Evolutionary conservation across 768 basidiomycete species (phyloP).

Genomic region (Gloeostereum incarnatum): DNA sequence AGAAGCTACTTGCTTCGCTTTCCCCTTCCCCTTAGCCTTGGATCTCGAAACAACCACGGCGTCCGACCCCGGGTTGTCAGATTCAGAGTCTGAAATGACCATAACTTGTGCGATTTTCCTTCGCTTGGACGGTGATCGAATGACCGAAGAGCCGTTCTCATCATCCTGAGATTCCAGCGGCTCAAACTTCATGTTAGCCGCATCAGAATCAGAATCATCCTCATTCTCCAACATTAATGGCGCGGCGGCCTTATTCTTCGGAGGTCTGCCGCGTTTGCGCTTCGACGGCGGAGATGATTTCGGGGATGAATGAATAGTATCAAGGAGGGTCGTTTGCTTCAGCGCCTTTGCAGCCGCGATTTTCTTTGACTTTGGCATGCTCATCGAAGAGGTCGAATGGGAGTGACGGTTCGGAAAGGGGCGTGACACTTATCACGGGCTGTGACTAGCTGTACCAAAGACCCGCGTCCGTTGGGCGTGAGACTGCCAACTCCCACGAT

Average conservation of each 20-base stretch:
- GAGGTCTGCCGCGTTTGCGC: constrained; percentile 1
- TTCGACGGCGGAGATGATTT: constrained; percentile 10
- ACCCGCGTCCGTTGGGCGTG: too few species aligned
- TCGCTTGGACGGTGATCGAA: constrained; percentile 10
- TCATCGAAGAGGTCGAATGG: too few species aligned
- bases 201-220: constrained; percentile 27
- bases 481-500: too few species aligned
- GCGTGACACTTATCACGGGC: too few species aligned
- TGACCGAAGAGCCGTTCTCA: background rate
- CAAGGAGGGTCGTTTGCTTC: constrained; percentile 36
- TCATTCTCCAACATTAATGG: constrained; percentile 11
- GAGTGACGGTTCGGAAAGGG: too few species aligned
- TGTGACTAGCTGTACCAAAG: too few species aligned
- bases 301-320: constrained; percentile 20
- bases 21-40: constrained; percentile 5
- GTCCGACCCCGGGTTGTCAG: constrained; percentile 11
- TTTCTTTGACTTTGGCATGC: too few species aligned
- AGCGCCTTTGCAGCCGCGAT: constrained; percentile 16
- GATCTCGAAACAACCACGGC: background rate
- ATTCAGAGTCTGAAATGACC: constrained; percentile 13
- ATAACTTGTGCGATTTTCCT: constrained; percentile 14
- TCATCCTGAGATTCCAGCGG: constrained; percentile 14
- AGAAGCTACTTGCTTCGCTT: constrained; percentile 8
- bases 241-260: constrained; percentile 7
- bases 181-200: constrained; percentile 44